phyloP scores from a whole-genome alignment of 352 stramenopile genomes.

The Globisporangium camurandrum region DNA sequence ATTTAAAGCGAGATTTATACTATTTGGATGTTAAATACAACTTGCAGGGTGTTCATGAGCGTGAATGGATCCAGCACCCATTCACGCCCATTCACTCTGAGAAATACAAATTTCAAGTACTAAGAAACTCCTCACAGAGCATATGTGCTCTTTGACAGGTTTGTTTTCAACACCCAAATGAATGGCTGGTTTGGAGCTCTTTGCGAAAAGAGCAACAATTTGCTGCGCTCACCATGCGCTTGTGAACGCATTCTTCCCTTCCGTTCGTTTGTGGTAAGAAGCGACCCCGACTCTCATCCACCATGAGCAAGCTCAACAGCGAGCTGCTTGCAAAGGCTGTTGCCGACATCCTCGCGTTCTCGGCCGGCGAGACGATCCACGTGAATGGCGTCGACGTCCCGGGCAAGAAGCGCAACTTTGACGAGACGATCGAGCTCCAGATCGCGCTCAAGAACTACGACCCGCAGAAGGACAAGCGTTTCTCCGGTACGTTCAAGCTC shows the following conservation, averaged over 20 bases:
- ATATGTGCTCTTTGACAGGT: too few species aligned
- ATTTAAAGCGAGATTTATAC: too few species aligned
- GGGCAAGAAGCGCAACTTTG: conserved; percentile 99
- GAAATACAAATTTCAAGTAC: too few species aligned
- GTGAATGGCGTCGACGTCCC: conserved; percentile 90
- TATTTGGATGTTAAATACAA: too few species aligned
- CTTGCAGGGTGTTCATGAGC: too few species aligned
- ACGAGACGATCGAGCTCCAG: conserved; percentile 98
- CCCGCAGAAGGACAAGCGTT: conserved; percentile 99
- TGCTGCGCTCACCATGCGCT: background rate
- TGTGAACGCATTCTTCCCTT: conserved; percentile 58
- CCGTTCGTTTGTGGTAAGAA: conserved; percentile 61
- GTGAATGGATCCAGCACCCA: too few species aligned
- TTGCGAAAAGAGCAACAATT: background rate
- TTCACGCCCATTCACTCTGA: too few species aligned
- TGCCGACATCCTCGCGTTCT: conserved; percentile 94
- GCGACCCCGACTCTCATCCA: conserved; percentile 42
- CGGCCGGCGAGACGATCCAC: conserved; percentile 89
- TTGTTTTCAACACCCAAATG: background rate
- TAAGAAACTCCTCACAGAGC: too few species aligned
- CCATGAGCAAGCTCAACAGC: conserved; percentile 96
- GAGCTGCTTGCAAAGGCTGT: conserved; percentile 95
- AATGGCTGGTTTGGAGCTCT: background rate
- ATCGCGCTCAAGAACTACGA: conserved; percentile 99
- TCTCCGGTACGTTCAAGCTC: conserved; percentile 99